Evolutionary conservation across 305 asterid species (phyloP).

Genomic region (Andrographis paniculata): DNA sequence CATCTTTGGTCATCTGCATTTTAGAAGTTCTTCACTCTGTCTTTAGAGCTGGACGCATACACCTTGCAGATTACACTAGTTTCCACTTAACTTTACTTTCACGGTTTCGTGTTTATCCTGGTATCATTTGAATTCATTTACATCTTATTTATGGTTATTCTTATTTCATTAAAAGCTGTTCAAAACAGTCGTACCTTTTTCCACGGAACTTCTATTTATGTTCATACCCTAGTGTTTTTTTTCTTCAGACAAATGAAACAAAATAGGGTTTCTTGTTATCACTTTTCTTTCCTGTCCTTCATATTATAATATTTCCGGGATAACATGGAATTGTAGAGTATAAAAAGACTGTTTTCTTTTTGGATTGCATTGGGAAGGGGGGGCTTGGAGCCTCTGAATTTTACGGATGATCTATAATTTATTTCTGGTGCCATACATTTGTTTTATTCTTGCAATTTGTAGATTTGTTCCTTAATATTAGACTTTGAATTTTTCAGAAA

Average conservation of each 20-base stretch:
- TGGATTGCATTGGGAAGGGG: no score
- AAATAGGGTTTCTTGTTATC: no score
- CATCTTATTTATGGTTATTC: slow-evolving; percentile 9
- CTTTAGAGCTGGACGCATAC: slow-evolving; percentile 71
- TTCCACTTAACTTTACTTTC: slow-evolving; percentile 73
- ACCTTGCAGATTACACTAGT: slow-evolving; percentile 68
- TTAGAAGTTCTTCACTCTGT: slow-evolving; percentile 72
- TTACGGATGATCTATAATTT: neutral
- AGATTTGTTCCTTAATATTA: slow-evolving; percentile 12
- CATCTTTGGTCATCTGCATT: slow-evolving; percentile 41
- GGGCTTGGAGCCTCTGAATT: no score
- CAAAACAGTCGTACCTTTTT: no score
- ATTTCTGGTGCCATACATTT: neutral
- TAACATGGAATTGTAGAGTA: no score
- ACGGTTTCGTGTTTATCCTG: slow-evolving; percentile 59
- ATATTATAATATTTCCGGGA: no score
- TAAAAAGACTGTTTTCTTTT: no score
- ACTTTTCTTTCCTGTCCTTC: no score
- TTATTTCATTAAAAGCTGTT: slow-evolving; percentile 5
- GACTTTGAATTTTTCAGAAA: slow-evolving; percentile 39
- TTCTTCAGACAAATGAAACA: no score
- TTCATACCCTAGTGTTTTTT: no score
- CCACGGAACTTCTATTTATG: no score
- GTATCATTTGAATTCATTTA: slow-evolving; percentile 29
- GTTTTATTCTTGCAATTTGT: slow-evolving; percentile 7